Evolutionary conservation across 1,284 basidiomycete genomes (phyloP).

Genomic region (Phylloboletellus chloephorus): DNA sequence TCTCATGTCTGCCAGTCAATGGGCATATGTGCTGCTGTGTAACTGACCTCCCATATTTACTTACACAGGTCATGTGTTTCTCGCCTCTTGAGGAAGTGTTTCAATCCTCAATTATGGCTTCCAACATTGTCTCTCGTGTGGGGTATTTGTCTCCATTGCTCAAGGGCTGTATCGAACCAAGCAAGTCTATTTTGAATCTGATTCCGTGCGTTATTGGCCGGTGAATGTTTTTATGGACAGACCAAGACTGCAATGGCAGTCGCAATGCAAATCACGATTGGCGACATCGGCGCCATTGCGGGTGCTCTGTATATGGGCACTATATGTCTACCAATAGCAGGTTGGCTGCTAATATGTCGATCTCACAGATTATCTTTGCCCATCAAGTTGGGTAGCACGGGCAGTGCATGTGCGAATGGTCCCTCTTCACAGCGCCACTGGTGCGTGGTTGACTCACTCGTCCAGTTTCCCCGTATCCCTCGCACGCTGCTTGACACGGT

Average conservation of each 20-base stretch:
- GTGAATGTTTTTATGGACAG: constrained; percentile 69
- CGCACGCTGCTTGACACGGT: too few species aligned
- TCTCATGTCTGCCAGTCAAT: constrained; percentile 47
- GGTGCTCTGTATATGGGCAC: constrained; percentile 51
- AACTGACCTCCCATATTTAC: constrained; percentile 1
- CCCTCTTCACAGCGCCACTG: too few species aligned
- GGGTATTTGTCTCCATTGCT: constrained; percentile 54
- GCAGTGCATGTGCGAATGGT: too few species aligned
- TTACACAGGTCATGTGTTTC: constrained; percentile 37
- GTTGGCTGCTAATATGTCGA: too few species aligned
- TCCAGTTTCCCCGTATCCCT: too few species aligned
- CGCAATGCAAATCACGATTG: constrained; percentile 64
- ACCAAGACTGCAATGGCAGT: constrained; percentile 63
- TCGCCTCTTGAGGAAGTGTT: constrained; percentile 39
- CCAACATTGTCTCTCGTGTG: constrained; percentile 53
- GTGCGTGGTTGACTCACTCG: too few species aligned
- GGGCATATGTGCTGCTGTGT: not conserved
- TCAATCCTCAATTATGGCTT: constrained; percentile 55
- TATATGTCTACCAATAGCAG: constrained; percentile 48
- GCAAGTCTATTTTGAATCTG: constrained; percentile 53
- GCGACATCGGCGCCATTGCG: constrained; percentile 62
- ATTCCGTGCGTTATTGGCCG: constrained; percentile 46
- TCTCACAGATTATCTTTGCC: constrained; percentile 48
- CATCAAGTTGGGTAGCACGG: too few species aligned
- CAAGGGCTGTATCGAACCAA: constrained; percentile 54